Conservation (phyloP, 2,329 filamentous ascomycete species). For the Lecanosticta acicola region DNA sequence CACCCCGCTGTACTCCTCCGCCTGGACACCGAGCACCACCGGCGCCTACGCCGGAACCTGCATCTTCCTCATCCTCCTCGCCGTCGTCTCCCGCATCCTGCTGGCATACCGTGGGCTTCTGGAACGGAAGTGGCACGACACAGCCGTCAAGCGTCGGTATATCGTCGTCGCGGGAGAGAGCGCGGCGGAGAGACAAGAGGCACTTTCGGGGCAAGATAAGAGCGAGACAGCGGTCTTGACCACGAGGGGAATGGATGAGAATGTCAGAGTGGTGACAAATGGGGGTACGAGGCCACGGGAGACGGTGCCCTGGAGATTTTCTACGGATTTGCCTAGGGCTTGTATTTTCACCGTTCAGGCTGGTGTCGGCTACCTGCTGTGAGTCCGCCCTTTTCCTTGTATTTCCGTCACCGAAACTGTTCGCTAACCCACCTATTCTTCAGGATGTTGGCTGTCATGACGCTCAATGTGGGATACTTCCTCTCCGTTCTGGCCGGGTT, state of each 20-base stretch:
- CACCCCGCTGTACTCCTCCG: slow-evolving; percentile 60
- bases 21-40: slow-evolving; percentile 66
- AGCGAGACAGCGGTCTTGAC: slow-evolving; percentile 62
- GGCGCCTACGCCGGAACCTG: slow-evolving; percentile 82
- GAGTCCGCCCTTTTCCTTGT: slow-evolving; percentile 41
- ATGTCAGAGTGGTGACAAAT: slow-evolving; percentile 60
- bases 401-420: no score
- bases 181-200: slow-evolving; percentile 41
- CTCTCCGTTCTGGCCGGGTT: slow-evolving; percentile 69
- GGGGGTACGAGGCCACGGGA: slow-evolving; percentile 40
- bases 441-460: slow-evolving; percentile 92
- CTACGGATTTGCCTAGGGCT: slow-evolving; percentile 70
- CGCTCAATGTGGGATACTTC: slow-evolving; percentile 80
- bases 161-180: slow-evolving; percentile 61
- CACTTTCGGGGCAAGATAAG: slow-evolving; percentile 38
- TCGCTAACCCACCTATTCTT: slow-evolving; percentile 24
- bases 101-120: slow-evolving; percentile 61
- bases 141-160: slow-evolving; percentile 69
- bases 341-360: slow-evolving; percentile 63
- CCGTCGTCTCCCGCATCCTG: slow-evolving; percentile 62
- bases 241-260: slow-evolving; percentile 74
- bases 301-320: slow-evolving; percentile 70
- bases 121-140: slow-evolving; percentile 64
- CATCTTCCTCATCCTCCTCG: slow-evolving; percentile 80
- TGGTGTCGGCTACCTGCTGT: slow-evolving; percentile 83